Percentiles rank a stretch among this genome's conserved stretches.
Conservation (phyloP, 2,329 filamentous ascomycete species). For the Pseudogymnoascus sp. region DNA sequence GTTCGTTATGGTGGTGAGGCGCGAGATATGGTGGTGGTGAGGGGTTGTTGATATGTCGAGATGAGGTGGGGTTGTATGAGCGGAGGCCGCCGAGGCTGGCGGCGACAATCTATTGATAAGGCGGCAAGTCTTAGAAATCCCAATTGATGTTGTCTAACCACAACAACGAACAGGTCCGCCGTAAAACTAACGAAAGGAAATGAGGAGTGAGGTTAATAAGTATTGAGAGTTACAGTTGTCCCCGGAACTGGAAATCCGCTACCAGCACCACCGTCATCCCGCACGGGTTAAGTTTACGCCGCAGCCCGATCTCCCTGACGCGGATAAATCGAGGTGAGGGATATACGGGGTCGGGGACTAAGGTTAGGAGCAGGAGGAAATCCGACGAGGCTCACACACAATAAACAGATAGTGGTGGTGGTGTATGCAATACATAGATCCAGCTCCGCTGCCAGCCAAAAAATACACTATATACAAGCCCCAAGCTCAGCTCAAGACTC, state of each 20-base stretch:
- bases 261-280: not conserved
- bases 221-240: not conserved
- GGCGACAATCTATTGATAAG: not conserved
- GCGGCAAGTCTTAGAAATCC: not conserved
- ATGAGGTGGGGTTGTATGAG: not conserved
- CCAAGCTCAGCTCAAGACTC: not conserved
- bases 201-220: not conserved
- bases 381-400: not conserved
- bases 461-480: not conserved
- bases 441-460: not conserved
- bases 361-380: too few species aligned
- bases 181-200: not conserved
- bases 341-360: too few species aligned
- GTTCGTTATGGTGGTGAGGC: not conserved
- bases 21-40: not conserved
- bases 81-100: not conserved
- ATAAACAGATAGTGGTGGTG: not conserved
- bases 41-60: not conserved
- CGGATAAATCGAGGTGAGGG: too few species aligned
- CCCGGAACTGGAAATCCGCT: not conserved
- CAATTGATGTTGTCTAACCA: not conserved
- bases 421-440: not conserved
- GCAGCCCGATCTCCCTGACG: not conserved
- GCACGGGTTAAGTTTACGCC: not conserved
- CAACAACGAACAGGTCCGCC: not conserved